Percentiles rank a stretch among this genome's conserved stretches.
Conservation (phyloP, 148 eudicot species). For the Hydrangea macrophylla region DNA sequence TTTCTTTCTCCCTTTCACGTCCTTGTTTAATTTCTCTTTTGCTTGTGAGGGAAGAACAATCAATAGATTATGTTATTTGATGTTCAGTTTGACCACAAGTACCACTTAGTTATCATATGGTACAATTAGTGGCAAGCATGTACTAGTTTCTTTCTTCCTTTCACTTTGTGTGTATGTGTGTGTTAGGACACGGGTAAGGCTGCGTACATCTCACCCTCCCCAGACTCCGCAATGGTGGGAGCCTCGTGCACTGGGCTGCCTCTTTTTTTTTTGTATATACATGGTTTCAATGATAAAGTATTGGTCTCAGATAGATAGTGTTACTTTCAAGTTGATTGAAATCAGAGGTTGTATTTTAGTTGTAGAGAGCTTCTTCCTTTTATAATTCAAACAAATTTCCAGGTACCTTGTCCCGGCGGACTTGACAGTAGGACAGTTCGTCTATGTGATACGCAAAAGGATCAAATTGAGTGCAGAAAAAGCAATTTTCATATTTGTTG, state of each 20-base stretch:
- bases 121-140: too few relatives aligned
- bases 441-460: slow-evolving; percentile 70
- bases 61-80: too few relatives aligned
- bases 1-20: too few relatives aligned
- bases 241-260: too few relatives aligned
- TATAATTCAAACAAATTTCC: not conserved
- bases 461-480: slow-evolving; percentile 74
- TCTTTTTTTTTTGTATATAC: not conserved
- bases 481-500: slow-evolving; percentile 73
- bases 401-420: slow-evolving; percentile 79
- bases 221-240: too few relatives aligned
- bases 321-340: not conserved
- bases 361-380: not conserved
- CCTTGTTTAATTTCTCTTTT: too few relatives aligned
- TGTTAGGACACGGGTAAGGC: not conserved
- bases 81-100: too few relatives aligned
- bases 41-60: too few relatives aligned
- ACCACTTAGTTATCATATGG: too few relatives aligned
- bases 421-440: slow-evolving; percentile 75
- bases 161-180: not conserved
- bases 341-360: not conserved
- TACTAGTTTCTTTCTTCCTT: not conserved
- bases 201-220: not conserved
- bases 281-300: not conserved
- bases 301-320: not conserved